A percentile compares a stretch with the other conserved stretches of the same genome.
These are phyloP conservation scores for Hericium rajendrae DNA, from an alignment of 768 basidiomycete species.

Conservation along the genomic window DNA sequence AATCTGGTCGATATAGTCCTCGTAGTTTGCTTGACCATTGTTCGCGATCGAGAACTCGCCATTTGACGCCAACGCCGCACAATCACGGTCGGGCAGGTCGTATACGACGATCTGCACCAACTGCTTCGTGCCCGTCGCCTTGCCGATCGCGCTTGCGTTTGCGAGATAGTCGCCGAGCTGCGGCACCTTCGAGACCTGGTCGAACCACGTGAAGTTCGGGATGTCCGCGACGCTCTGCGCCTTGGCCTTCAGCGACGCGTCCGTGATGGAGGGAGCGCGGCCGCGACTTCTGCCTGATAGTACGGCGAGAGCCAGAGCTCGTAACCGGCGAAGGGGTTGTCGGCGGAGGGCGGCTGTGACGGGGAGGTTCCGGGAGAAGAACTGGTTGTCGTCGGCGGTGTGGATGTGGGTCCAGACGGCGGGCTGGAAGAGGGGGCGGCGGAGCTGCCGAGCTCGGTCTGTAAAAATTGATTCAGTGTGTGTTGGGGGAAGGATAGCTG, in stretches of 20 bases:
- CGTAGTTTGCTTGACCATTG: slow-evolving; percentile 45
- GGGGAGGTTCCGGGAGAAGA: slow-evolving; percentile 19
- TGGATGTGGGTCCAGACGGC: slow-evolving; percentile 6
- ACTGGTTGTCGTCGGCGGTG: slow-evolving; percentile 3
- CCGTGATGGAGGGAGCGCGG: slow-evolving; percentile 41
- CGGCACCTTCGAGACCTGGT: slow-evolving; percentile 44
- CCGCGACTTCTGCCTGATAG: slow-evolving; percentile 44
- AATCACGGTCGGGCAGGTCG: slow-evolving; percentile 59
- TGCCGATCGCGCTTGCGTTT: slow-evolving; percentile 36
- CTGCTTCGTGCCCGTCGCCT: slow-evolving; percentile 37
- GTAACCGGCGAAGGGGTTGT: slow-evolving; percentile 46
- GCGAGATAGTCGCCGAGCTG: slow-evolving; percentile 48
- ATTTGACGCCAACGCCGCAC: slow-evolving; percentile 54
- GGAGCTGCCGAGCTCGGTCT: slow-evolving; percentile 8
- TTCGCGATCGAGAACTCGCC: slow-evolving; percentile 55
- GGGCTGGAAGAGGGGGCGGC: slow-evolving; percentile 8
- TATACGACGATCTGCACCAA: slow-evolving; percentile 32
- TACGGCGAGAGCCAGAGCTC: slow-evolving; percentile 44
- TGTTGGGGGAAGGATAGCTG: not conserved
- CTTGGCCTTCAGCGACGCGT: slow-evolving; percentile 39
- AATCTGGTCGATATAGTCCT: slow-evolving; percentile 52
- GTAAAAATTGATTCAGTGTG: slow-evolving; percentile 4
- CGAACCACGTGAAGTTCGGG: slow-evolving; percentile 57
- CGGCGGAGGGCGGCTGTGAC: slow-evolving; percentile 29
- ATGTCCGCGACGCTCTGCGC: slow-evolving; percentile 45